Evolutionary conservation across 192 early-diverging fungal species (phyloP).

Genomic region (Chytriomyces sp.): DNA sequence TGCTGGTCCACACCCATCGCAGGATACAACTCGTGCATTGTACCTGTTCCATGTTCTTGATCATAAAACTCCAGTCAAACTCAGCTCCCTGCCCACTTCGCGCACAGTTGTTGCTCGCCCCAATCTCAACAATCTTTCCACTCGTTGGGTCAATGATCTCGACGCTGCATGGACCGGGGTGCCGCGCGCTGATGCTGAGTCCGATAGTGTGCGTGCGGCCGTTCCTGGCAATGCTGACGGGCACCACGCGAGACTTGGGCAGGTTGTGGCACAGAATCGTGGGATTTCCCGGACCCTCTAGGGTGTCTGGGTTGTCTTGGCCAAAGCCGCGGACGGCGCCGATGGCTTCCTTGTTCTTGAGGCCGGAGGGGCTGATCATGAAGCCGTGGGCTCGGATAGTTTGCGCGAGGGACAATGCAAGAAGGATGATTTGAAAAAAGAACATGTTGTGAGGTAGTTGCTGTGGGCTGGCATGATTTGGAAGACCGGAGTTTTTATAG

Average conservation of each 20-base stretch:
- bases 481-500: too few relatives aligned
- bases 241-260: neutral
- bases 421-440: neutral
- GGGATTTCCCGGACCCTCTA: neutral
- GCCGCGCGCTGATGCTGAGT: constrained; percentile 38
- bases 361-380: neutral
- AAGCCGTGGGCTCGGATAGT: neutral
- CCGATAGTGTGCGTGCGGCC: constrained; percentile 16
- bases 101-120: constrained; percentile 32
- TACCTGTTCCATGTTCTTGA: constrained; percentile 39
- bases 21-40: constrained; percentile 44
- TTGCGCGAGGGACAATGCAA: neutral
- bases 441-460: too few relatives aligned
- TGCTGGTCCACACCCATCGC: constrained; percentile 36
- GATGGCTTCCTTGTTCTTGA: neutral
- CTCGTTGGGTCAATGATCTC: constrained; percentile 35
- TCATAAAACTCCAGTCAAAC: constrained; percentile 42
- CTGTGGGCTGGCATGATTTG: too few relatives aligned
- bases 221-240: neutral
- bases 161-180: constrained; percentile 42
- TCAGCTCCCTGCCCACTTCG: constrained; percentile 24
- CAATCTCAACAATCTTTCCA: constrained; percentile 17
- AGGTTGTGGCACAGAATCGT: neutral
- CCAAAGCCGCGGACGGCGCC: neutral
- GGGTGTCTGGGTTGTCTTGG: neutral